Conservation (phyloP, 1,284 basidiomycete species). For the Puccinia coronata region DNA sequence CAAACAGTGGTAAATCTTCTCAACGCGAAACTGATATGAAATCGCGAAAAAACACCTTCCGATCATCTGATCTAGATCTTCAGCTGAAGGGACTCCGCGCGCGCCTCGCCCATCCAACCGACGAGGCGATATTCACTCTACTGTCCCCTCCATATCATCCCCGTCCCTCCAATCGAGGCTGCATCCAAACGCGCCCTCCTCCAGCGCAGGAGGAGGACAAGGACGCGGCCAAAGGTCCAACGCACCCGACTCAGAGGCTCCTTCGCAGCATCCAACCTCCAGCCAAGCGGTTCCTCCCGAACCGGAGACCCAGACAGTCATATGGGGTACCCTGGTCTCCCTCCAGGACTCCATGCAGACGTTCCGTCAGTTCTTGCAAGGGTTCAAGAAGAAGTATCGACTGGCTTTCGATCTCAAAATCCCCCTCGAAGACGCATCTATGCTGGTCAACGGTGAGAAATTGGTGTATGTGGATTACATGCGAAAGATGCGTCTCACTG, state of each 20-base stretch:
- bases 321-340: conserved; percentile 96
- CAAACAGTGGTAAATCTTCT: conserved; percentile 10
- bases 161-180: conserved; percentile 40
- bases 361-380: conserved; percentile 83
- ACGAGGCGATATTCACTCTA: conserved; percentile 57
- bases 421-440: conserved; percentile 30
- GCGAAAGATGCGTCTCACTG: conserved; percentile 79
- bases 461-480: conserved; percentile 78
- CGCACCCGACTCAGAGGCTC: conserved; percentile 42
- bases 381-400: conserved; percentile 93
- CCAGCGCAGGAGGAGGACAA: conserved; percentile 22
- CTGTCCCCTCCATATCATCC: conserved; percentile 52
- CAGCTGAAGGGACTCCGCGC: conserved; percentile 31
- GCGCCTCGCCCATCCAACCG: conserved; percentile 53
- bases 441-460: conserved; percentile 55
- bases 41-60: not conserved
- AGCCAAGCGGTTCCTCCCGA: conserved; percentile 53
- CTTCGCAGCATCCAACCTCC: conserved; percentile 17
- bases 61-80: conserved; percentile 24
- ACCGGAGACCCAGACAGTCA: conserved; percentile 76
- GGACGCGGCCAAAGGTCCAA: conserved; percentile 47
- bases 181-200: conserved; percentile 27
- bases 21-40: conserved; percentile 47
- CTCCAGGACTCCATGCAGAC: conserved; percentile 84
- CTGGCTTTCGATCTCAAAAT: conserved; percentile 68